Conservation (phyloP, 2,329 filamentous ascomycete genomes). For the Penicillium thymicola region DNA sequence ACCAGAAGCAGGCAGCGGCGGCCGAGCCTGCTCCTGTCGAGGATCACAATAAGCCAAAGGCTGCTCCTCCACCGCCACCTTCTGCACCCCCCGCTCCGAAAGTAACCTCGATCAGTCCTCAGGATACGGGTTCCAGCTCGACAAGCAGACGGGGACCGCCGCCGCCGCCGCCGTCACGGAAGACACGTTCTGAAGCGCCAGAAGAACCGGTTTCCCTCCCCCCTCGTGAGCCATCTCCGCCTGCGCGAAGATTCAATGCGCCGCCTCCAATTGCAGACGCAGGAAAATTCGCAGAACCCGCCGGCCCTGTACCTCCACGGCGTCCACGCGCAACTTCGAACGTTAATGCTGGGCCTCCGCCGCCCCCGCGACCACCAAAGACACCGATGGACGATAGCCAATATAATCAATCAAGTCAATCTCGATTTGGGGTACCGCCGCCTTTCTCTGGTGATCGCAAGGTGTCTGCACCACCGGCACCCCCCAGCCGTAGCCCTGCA, state of each 20-base stretch:
- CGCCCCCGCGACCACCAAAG: slow-evolving; percentile 67
- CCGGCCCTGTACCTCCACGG: slow-evolving; percentile 46
- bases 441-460: slow-evolving; percentile 67
- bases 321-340: slow-evolving; percentile 51
- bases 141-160: slow-evolving; percentile 57
- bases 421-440: slow-evolving; percentile 74
- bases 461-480: slow-evolving; percentile 65
- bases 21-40: slow-evolving; percentile 42
- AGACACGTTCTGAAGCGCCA: slow-evolving; percentile 45
- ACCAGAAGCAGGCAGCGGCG: slow-evolving; percentile 57
- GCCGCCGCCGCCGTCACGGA: slow-evolving; percentile 54
- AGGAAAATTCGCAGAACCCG: slow-evolving; percentile 71
- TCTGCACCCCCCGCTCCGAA: slow-evolving; percentile 47
- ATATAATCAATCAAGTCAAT: slow-evolving; percentile 45
- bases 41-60: slow-evolving; percentile 49
- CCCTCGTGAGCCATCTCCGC: slow-evolving; percentile 67
- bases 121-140: slow-evolving; percentile 56
- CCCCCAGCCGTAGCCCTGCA: slow-evolving; percentile 64
- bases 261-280: slow-evolving; percentile 88
- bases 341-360: slow-evolving; percentile 58
- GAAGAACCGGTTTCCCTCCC: slow-evolving; percentile 59
- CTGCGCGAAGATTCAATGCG: slow-evolving; percentile 63
- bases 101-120: slow-evolving; percentile 53
- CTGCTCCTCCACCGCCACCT: slow-evolving; percentile 63
- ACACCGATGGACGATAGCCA: slow-evolving; percentile 64